Conservation (phyloP, 345 rosid genomes). For the Erucastrum elatum region DNA sequence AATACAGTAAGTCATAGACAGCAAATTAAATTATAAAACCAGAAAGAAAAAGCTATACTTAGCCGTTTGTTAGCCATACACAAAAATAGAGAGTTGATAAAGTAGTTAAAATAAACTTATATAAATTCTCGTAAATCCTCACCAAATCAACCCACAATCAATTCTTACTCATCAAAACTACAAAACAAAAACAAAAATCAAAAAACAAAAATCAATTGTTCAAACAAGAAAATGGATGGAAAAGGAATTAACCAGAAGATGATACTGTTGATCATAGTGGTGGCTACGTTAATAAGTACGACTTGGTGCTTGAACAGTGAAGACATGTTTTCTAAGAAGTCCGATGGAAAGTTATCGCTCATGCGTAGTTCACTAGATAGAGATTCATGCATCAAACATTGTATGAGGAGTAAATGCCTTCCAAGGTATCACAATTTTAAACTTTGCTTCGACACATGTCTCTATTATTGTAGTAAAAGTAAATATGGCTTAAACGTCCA, state of each 20-base stretch:
- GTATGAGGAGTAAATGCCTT: background rate
- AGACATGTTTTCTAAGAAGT: background rate
- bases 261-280: background rate
- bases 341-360: background rate
- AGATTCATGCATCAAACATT: background rate
- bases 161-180: background rate
- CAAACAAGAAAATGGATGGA: constrained; percentile 8
- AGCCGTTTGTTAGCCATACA: background rate
- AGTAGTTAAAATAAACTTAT: background rate
- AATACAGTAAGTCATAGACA: background rate
- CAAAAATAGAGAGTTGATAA: background rate
- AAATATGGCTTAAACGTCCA: background rate
- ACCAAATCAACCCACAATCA: background rate
- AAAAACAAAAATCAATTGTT: constrained; percentile 11
- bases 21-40: background rate
- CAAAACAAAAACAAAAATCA: background rate
- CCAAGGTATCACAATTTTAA: background rate
- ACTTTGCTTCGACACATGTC: background rate
- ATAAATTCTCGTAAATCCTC: background rate
- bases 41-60: background rate
- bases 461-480: background rate
- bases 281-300: constrained; percentile 1
- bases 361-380: background rate
- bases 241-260: background rate
- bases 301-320: background rate